Evolutionary conservation across 2,329 filamentous ascomycete genomes (phyloP), one percentile per base, ranked within the genome.

Genomic region (Colletotrichum acutatum): DNA sequence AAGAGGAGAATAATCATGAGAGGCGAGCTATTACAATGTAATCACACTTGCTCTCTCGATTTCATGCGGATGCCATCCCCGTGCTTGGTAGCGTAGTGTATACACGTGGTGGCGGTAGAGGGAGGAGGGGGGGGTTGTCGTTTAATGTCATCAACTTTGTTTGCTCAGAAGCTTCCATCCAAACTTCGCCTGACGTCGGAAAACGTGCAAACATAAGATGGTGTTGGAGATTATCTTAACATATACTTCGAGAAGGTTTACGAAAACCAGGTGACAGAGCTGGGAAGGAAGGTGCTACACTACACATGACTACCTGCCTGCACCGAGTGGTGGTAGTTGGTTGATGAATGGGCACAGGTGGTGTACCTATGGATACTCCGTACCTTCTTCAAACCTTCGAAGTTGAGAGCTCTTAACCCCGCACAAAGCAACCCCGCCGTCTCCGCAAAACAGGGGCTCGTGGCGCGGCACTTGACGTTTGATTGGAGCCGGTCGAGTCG

Each of bases 381-480:
- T 22, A 12, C 34, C 16, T 19, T 56, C 34, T n/a, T n/a, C n/a
- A n/a, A n/a, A n/a, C n/a, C 32, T 66, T 34, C 19, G 16, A 37
- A 32, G 26, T 37, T 22, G 42, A 9, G 34, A 59, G 56, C 54
- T 60, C n/a, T 14, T 14, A 24, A 68, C 68, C 68, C 68, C 68
- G 68, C 63, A 71, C 34, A 34, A 68, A 56, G 56, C 26, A 49
- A 53, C 49, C 49, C 68, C 68, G 57, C 63, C 12, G 34, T 60
- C 68, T 28, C 63, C 56, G 34, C 62, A 67, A 26, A 49, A 59
- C 56, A 57, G 63, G 64, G 12, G 63, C 46, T 61, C 22, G 57
- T 71, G 68, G 46, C 49, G 68, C 68, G 63, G 68, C 68, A 61
- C 24, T 54, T 49, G n/a, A 28, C 46, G 68, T 71, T 71, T 71